Percentiles rank a stretch among this genome's conserved stretches.
Conservation (phyloP, 1,284 basidiomycete genomes). For the Peniophora sp. region DNA sequence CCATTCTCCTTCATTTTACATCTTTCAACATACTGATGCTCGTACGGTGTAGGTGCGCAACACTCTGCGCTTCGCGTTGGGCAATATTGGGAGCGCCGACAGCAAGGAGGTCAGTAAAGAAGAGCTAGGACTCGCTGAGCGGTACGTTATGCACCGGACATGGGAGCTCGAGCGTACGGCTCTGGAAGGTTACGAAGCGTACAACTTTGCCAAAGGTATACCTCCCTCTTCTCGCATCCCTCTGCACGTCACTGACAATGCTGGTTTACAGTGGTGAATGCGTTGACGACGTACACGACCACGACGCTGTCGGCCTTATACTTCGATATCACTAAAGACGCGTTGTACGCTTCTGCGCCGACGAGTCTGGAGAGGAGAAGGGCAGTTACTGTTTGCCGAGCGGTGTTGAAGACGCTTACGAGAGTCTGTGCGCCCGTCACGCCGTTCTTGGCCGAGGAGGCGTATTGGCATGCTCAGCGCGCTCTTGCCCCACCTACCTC, state of each 20-base stretch:
- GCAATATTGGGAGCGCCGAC: conserved; percentile 55
- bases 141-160: conserved; percentile 83
- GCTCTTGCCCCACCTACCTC: too few species aligned
- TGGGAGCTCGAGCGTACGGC: conserved; percentile 64
- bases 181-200: conserved; percentile 62
- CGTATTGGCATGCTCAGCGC: conserved; percentile 22
- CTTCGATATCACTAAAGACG: conserved; percentile 90
- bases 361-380: background rate
- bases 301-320: conserved; percentile 77
- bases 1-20: conserved; percentile 79
- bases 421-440: conserved; percentile 80
- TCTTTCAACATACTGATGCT: too few species aligned
- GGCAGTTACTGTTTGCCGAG: conserved; percentile 3
- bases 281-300: conserved; percentile 62
- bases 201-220: conserved; percentile 83
- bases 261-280: conserved; percentile 42
- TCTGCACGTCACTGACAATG: background rate
- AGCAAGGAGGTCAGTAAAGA: conserved; percentile 12
- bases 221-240: background rate
- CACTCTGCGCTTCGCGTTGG: conserved; percentile 19
- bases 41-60: background rate
- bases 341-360: conserved; percentile 70
- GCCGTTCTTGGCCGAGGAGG: conserved; percentile 91
- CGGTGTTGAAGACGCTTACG: conserved; percentile 69
- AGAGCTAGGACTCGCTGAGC: conserved; percentile 51